Evolutionary conservation across 495 filamentous ascomycete genomes (phyloP), one percentile per base, ranked within the genome.

Genomic region (Penicillium manginii): DNA sequence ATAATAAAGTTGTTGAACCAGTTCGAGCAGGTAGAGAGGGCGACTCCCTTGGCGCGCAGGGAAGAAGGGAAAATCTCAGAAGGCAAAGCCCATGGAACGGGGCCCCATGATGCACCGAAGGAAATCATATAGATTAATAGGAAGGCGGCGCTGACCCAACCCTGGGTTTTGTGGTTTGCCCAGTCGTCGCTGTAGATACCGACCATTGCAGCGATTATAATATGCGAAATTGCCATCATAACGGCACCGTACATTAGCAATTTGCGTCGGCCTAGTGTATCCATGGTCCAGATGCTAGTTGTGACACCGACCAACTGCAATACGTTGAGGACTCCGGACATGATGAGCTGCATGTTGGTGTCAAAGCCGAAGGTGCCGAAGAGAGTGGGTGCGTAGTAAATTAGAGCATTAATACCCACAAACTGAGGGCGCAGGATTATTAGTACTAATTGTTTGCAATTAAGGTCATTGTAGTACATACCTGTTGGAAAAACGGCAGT

Each of bases 1-100:
- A 84, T 81, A 40, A 85, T 80, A 59, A 84, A 84, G 61, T 84
- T 84, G 60, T 81, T 83, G 1, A 83, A 55, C 81, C 82, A 85
- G 52, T 81, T 83, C 2, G 79, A 80, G 59, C 75, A 80, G 2
- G 81, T 84, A 2, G 78, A 76, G 14, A 83, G 60, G 18, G 80
- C 79, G 3, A 83, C 76, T 52, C 81, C 77, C 57, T 85, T 83
- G 3, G 82, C 79, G 31, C 83, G 77, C 4, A 82, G 73, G 22
- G 74, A 78, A 0, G 77, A 80, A 2, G 80, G 78, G 62, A 82
- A 82, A 18, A 82, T 67, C 68, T 71, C 72, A 1, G 76, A 71
- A 26, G 78, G 79, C 59, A 81, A 62, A 9, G 76, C 78, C 78
- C 77, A 77, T 10, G 72, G 77, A 2, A 80, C 72, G 10, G 78